phyloP scores from a whole-genome alignment of 331 rosid genomes.

The Telfairia occidentalis region DNA sequence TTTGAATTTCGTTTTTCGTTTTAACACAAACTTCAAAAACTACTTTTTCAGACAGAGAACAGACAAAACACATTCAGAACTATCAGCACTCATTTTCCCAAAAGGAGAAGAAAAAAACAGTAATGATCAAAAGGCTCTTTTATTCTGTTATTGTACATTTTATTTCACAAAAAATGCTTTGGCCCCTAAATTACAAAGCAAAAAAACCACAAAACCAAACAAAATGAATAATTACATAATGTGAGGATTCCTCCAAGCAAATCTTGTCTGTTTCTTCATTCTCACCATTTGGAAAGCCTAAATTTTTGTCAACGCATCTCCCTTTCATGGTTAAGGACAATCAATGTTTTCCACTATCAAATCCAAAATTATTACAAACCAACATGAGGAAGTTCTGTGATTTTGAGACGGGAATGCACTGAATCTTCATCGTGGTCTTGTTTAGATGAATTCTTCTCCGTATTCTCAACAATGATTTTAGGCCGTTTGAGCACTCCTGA shows the following conservation, averaged over 20 bases:
- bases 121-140: not conserved
- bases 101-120: not conserved
- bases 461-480: slow-evolving; percentile 9
- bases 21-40: not conserved
- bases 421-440: slow-evolving; percentile 12
- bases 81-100: not conserved
- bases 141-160: not conserved
- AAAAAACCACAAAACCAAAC: not conserved
- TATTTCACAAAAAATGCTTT: not conserved
- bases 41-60: not conserved
- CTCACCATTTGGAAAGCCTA: not conserved
- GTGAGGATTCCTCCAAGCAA: not conserved
- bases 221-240: not conserved
- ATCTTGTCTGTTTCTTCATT: not conserved
- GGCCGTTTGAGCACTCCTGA: slow-evolving; percentile 23
- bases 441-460: slow-evolving; percentile 9
- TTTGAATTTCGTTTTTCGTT: not conserved
- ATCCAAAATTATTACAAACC: slow-evolving; percentile 20
- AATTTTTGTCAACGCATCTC: not conserved
- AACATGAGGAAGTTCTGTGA: slow-evolving; percentile 27
- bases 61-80: not conserved
- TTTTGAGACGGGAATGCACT: slow-evolving; percentile 21
- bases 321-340: not conserved
- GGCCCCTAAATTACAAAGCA: not conserved
- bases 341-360: slow-evolving; percentile 12